Base-by-base conservation (phyloP, 2,329 filamentous ascomycete species). In the Cladosporium sp. region DNA sequence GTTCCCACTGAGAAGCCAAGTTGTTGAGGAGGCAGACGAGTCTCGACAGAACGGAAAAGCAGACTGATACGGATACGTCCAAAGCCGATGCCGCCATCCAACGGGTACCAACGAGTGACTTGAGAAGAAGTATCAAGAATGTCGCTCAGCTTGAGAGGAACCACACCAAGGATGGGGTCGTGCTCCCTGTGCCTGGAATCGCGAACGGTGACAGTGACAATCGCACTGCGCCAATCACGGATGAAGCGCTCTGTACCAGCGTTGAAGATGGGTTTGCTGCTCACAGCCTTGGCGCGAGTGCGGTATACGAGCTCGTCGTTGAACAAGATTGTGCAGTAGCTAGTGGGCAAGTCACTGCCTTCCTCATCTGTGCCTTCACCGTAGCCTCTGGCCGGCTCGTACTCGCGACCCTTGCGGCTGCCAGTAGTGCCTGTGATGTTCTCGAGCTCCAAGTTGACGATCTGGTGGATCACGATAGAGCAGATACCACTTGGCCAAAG, bases 1-100 rank as follows among this genome's bases (percentile, higher is more conserved):
- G 94, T 97, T 41, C 95, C 95, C 52, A 98, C 92, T 68, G 97
- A 92, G 92, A 94, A 98, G 11, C 94, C 93, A 4, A 97, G 85
- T 78, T 97, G 90, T 49, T 88, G 82, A 0, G 91, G 91, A n/a
- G 93, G 93, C 1, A 98, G 83, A 55, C 88, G 88, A 63, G 94
- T 90, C 77, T 97, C 93, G 52, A 97, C 87, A 32, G 92, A 93
- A 32, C 94, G 89, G 86, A 97, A 97, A 3, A 98, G 85, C 3
- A 98, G 79, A 0, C 92, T 96, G 71, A 99, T 90, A 49, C 93
- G 90, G 67, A 96, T 86, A 8, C 94, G 90, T 47, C 95, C 95
- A 70, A 95, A 98, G 0, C 95, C 81, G 69, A 98, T 89, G 12
- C 95, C 95, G 26, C 94, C 95, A 74, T 97, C 93, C 0, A 99